Evolutionary conservation across 768 basidiomycete genomes (phyloP).

Genomic region (Suillus cothurnatus): DNA sequence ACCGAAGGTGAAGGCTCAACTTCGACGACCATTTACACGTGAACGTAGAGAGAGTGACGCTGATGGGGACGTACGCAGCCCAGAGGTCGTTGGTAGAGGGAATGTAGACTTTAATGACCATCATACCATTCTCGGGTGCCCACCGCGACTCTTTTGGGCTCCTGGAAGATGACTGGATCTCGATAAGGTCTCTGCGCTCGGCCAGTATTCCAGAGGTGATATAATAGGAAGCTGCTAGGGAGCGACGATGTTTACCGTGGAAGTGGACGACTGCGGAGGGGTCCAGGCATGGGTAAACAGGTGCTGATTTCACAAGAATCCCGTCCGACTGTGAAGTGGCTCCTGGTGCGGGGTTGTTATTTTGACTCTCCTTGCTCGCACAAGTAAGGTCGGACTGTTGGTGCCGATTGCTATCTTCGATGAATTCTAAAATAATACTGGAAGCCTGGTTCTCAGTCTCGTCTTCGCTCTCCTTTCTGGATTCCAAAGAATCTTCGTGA

Average conservation of each 20-base stretch:
- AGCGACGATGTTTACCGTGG: slow-evolving; percentile 9
- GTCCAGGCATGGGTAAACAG: neutral
- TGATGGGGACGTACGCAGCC: slow-evolving; percentile 38
- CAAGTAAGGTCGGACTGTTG: neutral
- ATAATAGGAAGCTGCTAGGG: slow-evolving; percentile 5
- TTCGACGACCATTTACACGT: slow-evolving; percentile 34
- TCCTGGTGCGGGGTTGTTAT: neutral
- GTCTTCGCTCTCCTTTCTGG: slow-evolving; percentile 2
- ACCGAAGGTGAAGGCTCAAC: slow-evolving; percentile 38
- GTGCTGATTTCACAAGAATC: neutral
- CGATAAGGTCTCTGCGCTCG: neutral
- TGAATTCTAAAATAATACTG: neutral
- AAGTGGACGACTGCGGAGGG: neutral
- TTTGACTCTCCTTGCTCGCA: neutral
- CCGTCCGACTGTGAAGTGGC: neutral
- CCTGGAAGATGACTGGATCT: neutral
- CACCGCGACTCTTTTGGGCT: slow-evolving; percentile 20
- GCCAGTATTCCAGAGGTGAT: neutral
- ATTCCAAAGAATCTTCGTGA: neutral
- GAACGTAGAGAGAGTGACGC: slow-evolving; percentile 33
- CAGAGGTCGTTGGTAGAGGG: slow-evolving; percentile 43
- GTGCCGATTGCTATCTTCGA: neutral
- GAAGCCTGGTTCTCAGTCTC: neutral
- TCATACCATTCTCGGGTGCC: slow-evolving; percentile 36
- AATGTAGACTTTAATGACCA: slow-evolving; percentile 42